Evolutionary conservation across 768 basidiomycete genomes (phyloP), one percentile per base, ranked within the genome.

Genomic region (Dentipellis fragilis): DNA sequence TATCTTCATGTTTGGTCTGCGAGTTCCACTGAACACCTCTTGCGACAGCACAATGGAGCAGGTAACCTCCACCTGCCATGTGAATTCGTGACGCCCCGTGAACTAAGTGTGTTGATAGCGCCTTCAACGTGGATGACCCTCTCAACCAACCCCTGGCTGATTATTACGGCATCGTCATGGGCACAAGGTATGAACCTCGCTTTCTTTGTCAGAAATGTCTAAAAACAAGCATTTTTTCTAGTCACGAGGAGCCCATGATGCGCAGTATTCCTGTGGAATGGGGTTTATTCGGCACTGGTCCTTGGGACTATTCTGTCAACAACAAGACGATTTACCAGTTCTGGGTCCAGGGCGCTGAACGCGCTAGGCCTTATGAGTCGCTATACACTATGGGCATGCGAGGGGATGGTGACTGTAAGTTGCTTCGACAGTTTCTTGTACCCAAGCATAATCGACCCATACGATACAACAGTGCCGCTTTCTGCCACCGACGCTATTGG

Each of bases 221-320:
- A 14, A 16, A n/a, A 19, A 49, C 22, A 16, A 16, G 9, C 23
- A 22, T 12, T 10, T 14, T 16, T 22, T 11, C 21, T 23, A 49
- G 80, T 67, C 83, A 86, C 64, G 80, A 87, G 65, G 85, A 88
- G 63, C 85, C 86, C 10, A 85, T 86, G 81, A 80, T 81, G 73
- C 78, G 84, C 19, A 82, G 83, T 35, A 81, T 80, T 3, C 84
- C 85, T 4, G 75, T 77, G 57, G 84, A 87, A 63, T 88, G 83
- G 74, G 72, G 67, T 55, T 64, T 79, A 14, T 78, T 80, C 56
- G 81, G 78, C 1, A 63, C 64, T 10, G 85, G 85, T 1, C 61
- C 71, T 0, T 89, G 85, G 84, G 79, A 87, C 64, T 85, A 81
- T 62, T 72, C 68, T 36, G 70, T 67, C 10, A 86, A 86, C 64